Evolutionary conservation across 2,329 filamentous ascomycete species (phyloP), one percentile per base, ranked within the genome.

Genomic region (Pyrenophora seminiperda): DNA sequence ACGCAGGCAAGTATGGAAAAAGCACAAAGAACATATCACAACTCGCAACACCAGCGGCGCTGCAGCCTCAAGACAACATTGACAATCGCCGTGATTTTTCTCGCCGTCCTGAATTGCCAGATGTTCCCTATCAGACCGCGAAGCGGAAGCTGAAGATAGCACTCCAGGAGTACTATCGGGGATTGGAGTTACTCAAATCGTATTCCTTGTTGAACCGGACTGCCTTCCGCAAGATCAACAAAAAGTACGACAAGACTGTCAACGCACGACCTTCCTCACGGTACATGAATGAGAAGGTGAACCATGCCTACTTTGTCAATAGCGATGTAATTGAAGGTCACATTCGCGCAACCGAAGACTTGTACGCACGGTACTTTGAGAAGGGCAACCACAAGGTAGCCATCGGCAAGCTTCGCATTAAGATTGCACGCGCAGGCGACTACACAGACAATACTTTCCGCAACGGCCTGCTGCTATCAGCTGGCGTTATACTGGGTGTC

Each of bases 191-290:
- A 37, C 81, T 99, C 51, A 97, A 97, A 75, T 89, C 90, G 0
- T 99, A 96, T 65, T 88, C 91, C 1, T 77, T 96, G 17, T 79
- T 97, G 11, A 99, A 99, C 71, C 84, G 91, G 40, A 96, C 91
- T 0, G 94, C 91, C 0, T 97, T 97, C 67, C 87, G 92, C 24
- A 99, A 99, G 73, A 91, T 99, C 68, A 97, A 96, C 75, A 99
- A 99, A 73, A 99, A 99, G 74, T 97, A 95, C 70, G 92, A 97
- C 79, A 99, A 97, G 76, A 85, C 88, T 2, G 85, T 91, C 48
- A 84, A 91, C 62, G 87, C 91, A 32, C 83, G 88, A 9, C 90
- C 90, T 0, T 82, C 87, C 0, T 82, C 89, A 67, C 83, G 88
- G 20, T 97, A 93, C 72, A 89, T 97, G 83, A 87, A 87, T 24